Evolutionary conservation across 345 rosid species (phyloP).

Genomic region (Populus pruinosa): DNA sequence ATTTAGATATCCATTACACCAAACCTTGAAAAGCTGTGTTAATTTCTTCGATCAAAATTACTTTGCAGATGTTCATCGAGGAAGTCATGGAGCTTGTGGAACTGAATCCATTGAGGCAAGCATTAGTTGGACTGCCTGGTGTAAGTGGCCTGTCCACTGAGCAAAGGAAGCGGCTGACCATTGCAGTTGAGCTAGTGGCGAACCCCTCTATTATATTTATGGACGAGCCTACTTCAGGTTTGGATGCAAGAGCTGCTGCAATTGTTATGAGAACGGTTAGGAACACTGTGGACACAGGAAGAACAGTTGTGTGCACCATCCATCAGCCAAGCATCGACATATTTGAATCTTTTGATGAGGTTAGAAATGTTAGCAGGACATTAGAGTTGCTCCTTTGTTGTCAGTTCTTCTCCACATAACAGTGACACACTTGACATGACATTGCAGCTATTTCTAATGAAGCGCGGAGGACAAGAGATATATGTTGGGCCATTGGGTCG

Average conservation of each 20-base stretch:
- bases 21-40: no score
- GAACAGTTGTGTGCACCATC: slow-evolving; percentile 93
- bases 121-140: slow-evolving; percentile 83
- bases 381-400: neutral
- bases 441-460: slow-evolving; percentile 62
- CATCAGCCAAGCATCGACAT: slow-evolving; percentile 96
- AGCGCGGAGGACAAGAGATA: slow-evolving; percentile 78
- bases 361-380: slow-evolving; percentile 10
- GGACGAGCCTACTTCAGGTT: slow-evolving; percentile 99
- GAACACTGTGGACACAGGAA: slow-evolving; percentile 88
- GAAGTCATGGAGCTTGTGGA: slow-evolving; percentile 96
- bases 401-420: neutral
- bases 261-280: slow-evolving; percentile 94
- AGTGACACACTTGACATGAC: neutral
- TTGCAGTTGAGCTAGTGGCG: slow-evolving; percentile 92
- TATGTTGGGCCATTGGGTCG: slow-evolving; percentile 78
- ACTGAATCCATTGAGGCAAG: slow-evolving; percentile 50
- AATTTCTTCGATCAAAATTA: neutral
- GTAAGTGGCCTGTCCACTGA: slow-evolving; percentile 78
- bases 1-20: neutral
- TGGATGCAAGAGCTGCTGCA: slow-evolving; percentile 97
- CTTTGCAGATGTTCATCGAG: slow-evolving; percentile 37
- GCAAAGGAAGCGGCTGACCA: slow-evolving; percentile 86
- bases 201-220: slow-evolving; percentile 92
- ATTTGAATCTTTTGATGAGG: slow-evolving; percentile 97